phyloP scores from a whole-genome alignment of 805 yeast genomes.

The Cyberlindnera saturnus region DNA sequence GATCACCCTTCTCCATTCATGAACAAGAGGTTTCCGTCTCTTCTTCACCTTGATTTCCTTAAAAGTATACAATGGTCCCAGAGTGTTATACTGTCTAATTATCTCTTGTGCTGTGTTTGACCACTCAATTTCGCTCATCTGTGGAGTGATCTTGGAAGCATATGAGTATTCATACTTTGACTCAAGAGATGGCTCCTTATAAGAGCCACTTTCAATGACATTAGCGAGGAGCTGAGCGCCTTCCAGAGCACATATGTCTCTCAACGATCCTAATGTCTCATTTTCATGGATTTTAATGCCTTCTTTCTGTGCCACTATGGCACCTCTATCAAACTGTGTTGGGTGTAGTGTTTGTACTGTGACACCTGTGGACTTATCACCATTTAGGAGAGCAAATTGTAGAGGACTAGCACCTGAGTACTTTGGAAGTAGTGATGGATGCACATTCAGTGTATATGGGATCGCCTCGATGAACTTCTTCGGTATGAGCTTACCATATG shows the following conservation, averaged over 20 bases:
- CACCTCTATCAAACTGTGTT: conserved; percentile 75
- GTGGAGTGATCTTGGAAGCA: conserved; percentile 50
- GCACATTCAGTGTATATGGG: conserved; percentile 73
- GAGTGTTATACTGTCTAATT: conserved; percentile 37
- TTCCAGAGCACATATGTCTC: conserved; percentile 42
- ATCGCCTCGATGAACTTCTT: conserved; percentile 40
- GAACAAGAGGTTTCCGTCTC: conserved; percentile 21
- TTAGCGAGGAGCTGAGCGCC: conserved; percentile 58
- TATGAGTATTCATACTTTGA: conserved; percentile 36
- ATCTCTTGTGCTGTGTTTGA: conserved; percentile 30
- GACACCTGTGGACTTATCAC: conserved; percentile 67
- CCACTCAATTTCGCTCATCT: conserved; percentile 46
- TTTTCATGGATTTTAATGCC: conserved; percentile 32
- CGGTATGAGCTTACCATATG: conserved; percentile 84
- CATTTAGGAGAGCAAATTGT: conserved; percentile 67
- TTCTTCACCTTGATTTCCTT: conserved; percentile 32
- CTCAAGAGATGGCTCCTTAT: conserved; percentile 11
- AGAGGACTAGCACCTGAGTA: conserved; percentile 89
- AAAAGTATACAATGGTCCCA: conserved; percentile 52
- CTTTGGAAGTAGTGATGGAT: conserved; percentile 82
- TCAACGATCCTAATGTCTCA: conserved; percentile 43
- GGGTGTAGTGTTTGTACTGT: conserved; percentile 90
- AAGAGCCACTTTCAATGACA: conserved; percentile 33
- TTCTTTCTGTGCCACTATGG: conserved; percentile 52
- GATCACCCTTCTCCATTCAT: conserved; percentile 39